Base-by-base conservation (phyloP, 106 monocot species). In the Gastrodia elata region DNA sequence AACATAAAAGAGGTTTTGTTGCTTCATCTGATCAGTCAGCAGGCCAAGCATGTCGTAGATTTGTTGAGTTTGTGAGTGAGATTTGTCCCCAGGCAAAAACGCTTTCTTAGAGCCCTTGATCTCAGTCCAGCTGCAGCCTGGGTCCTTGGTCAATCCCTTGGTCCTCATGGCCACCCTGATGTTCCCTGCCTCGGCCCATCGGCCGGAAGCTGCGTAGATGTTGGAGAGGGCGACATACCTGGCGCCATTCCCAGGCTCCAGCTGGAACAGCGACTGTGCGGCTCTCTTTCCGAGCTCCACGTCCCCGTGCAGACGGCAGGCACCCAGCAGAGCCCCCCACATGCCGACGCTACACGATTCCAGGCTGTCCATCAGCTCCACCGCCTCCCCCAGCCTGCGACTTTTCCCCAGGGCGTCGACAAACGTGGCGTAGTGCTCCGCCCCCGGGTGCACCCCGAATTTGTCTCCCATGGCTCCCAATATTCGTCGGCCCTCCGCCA, bases 321-420 rank as follows among this genome's bases (percentile, higher is more conserved):
- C 83, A 6, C 88, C 84, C 26, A 86, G 83, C 20, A 91, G 55
- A 2, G 91, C 88, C 15, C 88, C 91, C 91, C 91, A 91, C 59
- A 71, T 68, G 10, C 83, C 79, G 13, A 65, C 70, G 35, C 76
- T 71, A 46, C 26, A 64, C 25, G 73, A 37, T 10, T 55, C 75
- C 80, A 82, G 68, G 55, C 65, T 34, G 34, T 80, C 76, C n/a
- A 86, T 75, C 25, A 91, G 72, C 38, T 86, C 72, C 58, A 74
- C 34, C 5, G 88, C 88, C 75, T 92, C 92, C 38, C 64, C 57
- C 25, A 86, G 61, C 28, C 67, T 69, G 22, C 26, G 11, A 6
- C 74, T 88, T 20, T 86, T 61, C 25, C 86, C 92, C 24, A 88
- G 86, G 26, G 81, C 76, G 64, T 92, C 92, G 1, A 86, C 38